Base-by-base conservation (phyloP, 2,329 filamentous ascomycete genomes). In the Nemania sp. region DNA sequence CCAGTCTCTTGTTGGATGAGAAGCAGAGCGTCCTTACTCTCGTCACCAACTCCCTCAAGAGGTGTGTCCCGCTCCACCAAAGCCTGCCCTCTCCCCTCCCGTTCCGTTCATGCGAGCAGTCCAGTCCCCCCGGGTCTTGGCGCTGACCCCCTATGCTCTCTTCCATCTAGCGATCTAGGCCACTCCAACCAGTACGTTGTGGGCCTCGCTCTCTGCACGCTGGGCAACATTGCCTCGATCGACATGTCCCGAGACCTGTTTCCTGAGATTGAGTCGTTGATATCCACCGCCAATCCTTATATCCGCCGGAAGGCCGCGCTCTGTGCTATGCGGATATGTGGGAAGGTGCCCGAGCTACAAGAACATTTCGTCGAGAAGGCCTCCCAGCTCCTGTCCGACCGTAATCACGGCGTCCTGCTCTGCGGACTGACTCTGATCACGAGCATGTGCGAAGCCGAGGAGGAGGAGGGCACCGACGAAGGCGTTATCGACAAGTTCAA, bases 101-200 rank as follows among this genome's bases (percentile, higher is more conserved):
- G n/a, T n/a, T n/a, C n/a, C n/a, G n/a, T n/a, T n/a, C n/a, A n/a
- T n/a, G n/a, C n/a, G n/a, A n/a, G n/a, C n/a, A n/a, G n/a, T n/a
- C n/a, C n/a, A n/a, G n/a, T n/a, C n/a, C n/a, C n/a, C n/a, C n/a
- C n/a, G n/a, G 3, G 15, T n/a, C 31, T 8, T 34, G 19, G 6
- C 15, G 61, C 74, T 80, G 57, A 80, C 65, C 20, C 23, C 3
- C 12, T 9, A 17, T 11, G n/a, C 33, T 47, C 33, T 47, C 39
- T 23, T 37, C 8, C 24, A 37, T 43, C 31, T 56, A 97, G 93
- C 80, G 94, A 97, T 69, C 81, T 99, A 52, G 91, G 92, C 66
- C 94, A 99, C 75, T 92, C 91, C 50, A 99, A 99, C 72, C 94
- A 99, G 75, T 99, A 99, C 73, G 91, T 99, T 58, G 94, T 97